phyloP scores from a whole-genome alignment of 108 stramenopile species.

The Parmales sp. region DNA sequence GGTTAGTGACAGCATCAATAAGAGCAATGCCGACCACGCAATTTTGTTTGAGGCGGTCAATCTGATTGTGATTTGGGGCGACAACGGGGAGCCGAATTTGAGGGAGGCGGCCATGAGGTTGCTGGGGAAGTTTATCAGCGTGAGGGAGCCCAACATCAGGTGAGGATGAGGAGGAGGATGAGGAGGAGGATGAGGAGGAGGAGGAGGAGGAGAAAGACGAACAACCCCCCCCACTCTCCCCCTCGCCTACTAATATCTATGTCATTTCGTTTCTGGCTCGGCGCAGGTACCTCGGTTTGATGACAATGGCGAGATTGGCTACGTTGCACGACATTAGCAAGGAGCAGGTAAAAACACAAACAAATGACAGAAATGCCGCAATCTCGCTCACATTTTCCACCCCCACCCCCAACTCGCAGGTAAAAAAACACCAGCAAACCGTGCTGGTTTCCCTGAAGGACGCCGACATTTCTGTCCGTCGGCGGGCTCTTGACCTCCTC shows the following conservation, averaged over 20 bases:
- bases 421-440: slow-evolving; percentile 45
- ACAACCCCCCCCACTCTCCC: neutral
- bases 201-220: neutral
- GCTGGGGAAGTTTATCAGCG: slow-evolving; percentile 86
- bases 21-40: slow-evolving; percentile 92
- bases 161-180: neutral
- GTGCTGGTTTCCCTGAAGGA: slow-evolving; percentile 87
- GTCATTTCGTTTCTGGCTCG: slow-evolving; percentile 24
- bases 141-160: slow-evolving; percentile 83
- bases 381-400: neutral
- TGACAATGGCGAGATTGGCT: slow-evolving; percentile 87
- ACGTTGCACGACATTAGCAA: slow-evolving; percentile 73
- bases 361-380: no score
- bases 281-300: slow-evolving; percentile 90
- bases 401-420: neutral
- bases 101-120: slow-evolving; percentile 78
- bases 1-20: slow-evolving; percentile 86
- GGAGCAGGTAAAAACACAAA: slow-evolving; percentile 49
- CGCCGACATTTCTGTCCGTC: slow-evolving; percentile 88
- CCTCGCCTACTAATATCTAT: neutral
- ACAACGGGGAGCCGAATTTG: slow-evolving; percentile 52
- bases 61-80: slow-evolving; percentile 79
- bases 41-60: slow-evolving; percentile 93
- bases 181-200: neutral
- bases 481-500: slow-evolving; percentile 84